Conservation (phyloP, 1,284 basidiomycete genomes). For the Cryptococcus sp. region DNA sequence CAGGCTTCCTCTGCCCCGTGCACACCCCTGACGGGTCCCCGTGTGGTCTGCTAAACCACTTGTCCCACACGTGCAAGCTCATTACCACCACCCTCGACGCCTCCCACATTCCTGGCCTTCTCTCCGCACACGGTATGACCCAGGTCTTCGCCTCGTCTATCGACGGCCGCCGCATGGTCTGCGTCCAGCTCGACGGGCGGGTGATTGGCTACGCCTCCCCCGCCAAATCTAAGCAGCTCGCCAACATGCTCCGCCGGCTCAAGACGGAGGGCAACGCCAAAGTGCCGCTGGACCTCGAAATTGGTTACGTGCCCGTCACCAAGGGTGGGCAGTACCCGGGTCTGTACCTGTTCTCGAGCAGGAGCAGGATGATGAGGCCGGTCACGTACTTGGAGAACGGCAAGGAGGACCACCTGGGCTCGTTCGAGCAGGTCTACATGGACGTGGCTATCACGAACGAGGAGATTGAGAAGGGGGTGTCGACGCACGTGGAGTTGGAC, state of each 20-base stretch:
- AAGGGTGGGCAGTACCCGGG: slow-evolving; percentile 97
- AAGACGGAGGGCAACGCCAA: slow-evolving; percentile 85
- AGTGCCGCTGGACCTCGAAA: slow-evolving; percentile 91
- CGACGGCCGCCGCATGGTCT: slow-evolving; percentile 75
- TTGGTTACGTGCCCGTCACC: slow-evolving; percentile 85
- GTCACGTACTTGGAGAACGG: slow-evolving; percentile 88
- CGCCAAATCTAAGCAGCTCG: slow-evolving; percentile 71
- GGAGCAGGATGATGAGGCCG: slow-evolving; percentile 95
- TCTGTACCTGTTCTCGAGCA: slow-evolving; percentile 84
- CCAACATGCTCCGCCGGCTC: slow-evolving; percentile 81
- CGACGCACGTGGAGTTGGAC: slow-evolving; percentile 88
- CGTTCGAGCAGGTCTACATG: slow-evolving; percentile 99
- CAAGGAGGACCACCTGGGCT: slow-evolving; percentile 83
- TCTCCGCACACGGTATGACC: slow-evolving; percentile 90
- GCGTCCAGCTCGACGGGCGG: slow-evolving; percentile 89
- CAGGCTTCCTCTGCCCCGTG: slow-evolving; percentile 95
- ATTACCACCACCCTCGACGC: slow-evolving; percentile 74
- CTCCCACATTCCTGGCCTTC: slow-evolving; percentile 73
- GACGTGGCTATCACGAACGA: slow-evolving; percentile 89
- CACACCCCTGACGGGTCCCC: slow-evolving; percentile 98
- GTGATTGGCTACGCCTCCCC: slow-evolving; percentile 94
- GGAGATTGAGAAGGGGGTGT: slow-evolving; percentile 78
- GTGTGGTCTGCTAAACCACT: slow-evolving; percentile 95
- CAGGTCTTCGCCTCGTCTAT: slow-evolving; percentile 73
- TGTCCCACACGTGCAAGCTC: slow-evolving; percentile 90